Evolutionary conservation across 2,329 filamentous ascomycete species (phyloP).

Genomic region (Calonectria montana): DNA sequence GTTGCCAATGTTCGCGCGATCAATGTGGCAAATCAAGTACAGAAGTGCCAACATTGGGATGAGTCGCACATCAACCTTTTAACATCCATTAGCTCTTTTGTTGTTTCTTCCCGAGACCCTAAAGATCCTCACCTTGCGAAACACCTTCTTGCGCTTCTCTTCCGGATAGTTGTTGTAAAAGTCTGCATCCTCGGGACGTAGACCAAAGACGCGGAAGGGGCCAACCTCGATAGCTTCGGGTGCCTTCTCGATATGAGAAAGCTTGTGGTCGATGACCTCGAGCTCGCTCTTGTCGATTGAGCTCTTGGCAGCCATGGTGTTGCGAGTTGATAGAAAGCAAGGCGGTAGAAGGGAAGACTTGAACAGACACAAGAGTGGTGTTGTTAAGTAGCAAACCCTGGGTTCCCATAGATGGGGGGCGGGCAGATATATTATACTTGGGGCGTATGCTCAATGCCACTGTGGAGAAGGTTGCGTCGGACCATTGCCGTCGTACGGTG

Average conservation of each 20-base stretch:
- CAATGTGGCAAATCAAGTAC: conserved; percentile 68
- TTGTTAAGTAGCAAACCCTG: conserved; percentile 6
- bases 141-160: conserved; percentile 37
- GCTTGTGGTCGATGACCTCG: conserved; percentile 29
- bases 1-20: conserved; percentile 63
- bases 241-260: conserved; percentile 29
- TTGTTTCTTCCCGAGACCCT: background rate
- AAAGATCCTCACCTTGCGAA: conserved; percentile 28
- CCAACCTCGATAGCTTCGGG: conserved; percentile 34
- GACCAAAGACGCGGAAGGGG: conserved; percentile 35
- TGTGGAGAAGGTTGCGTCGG: conserved; percentile 6
- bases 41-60: conserved; percentile 65
- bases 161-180: conserved; percentile 36
- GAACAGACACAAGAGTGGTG: background rate
- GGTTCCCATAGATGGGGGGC: background rate
- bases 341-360: background rate
- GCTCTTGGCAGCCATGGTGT: conserved; percentile 30
- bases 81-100: background rate
- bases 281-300: conserved; percentile 40
- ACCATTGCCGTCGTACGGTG: background rate
- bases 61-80: conserved; percentile 48
- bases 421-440: conserved; percentile 32
- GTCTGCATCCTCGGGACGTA: conserved; percentile 37
- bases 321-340: background rate
- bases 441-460: conserved; percentile 10